Percentiles rank a stretch among this genome's conserved stretches.
Evolutionary conservation across 1,139 yeast genomes (phyloP).

Genomic region (Saccharomyces hybrid): DNA sequence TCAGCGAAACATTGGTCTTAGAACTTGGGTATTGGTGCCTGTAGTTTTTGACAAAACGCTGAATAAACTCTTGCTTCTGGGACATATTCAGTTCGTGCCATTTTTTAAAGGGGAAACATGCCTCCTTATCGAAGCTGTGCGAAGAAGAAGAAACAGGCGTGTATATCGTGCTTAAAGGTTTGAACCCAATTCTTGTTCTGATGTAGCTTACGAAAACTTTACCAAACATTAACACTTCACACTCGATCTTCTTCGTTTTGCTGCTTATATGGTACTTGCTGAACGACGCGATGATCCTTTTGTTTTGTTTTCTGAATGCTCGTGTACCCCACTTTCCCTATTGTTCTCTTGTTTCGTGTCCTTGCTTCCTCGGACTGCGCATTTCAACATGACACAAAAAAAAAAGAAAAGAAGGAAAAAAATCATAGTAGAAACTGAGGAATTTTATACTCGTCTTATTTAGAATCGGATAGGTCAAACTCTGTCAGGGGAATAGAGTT

Average conservation of each 20-base stretch:
- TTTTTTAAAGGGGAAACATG: conserved; percentile 13
- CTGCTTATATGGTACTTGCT: neutral
- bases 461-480: neutral
- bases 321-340: neutral
- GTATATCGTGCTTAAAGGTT: neutral
- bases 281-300: neutral
- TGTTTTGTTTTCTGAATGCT: neutral
- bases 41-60: conserved; percentile 23
- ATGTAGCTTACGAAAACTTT: neutral
- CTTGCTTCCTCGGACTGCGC: neutral
- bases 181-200: neutral
- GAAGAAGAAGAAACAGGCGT: neutral
- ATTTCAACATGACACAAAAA: neutral
- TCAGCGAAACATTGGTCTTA: conserved; percentile 25
- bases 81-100: conserved; percentile 22
- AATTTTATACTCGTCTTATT: neutral
- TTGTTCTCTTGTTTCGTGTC: neutral
- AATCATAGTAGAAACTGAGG: neutral
- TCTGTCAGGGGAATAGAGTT: neutral
- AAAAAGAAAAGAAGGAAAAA: neutral
- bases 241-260: neutral
- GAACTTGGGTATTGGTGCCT: conserved; percentile 25
- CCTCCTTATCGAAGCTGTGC: conserved; percentile 10
- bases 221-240: neutral
- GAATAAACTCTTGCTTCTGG: conserved; percentile 24